Base-by-base conservation (phyloP, 495 filamentous ascomycete species). In the Aspergillus haitiensis region DNA sequence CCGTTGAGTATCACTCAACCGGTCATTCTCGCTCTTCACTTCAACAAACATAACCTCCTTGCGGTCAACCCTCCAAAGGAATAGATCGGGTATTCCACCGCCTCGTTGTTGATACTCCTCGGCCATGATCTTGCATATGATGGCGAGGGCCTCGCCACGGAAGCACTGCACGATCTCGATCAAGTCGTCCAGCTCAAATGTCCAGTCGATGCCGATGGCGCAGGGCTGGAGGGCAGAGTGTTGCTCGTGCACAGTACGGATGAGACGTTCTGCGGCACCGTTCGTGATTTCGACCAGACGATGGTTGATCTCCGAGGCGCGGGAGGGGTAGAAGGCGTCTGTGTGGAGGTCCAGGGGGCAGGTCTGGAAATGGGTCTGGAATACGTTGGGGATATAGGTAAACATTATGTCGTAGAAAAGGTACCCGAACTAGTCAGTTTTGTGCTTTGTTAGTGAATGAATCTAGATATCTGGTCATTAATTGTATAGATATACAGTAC, bases 371-470 rank as follows among this genome's bases (percentile, higher is more conserved):
- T 88, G 80, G 5, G 93, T 98, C 69, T 98, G 92, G 75, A 98
- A 98, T 62, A 98, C 93, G 63, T 97, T 97, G 21, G 94, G 93
- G 32, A 97, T 82, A 73, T 96, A 96, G 36, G 92, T 81, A 75
- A 97, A 98, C 6, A 98, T 80, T 35, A 97, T 83, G 73, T 98
- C 93, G 78, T 86, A 93, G 76, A 98, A 96, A 18, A 98, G 83
- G 64, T 92, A 92, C 27, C 85, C 90, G 72, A 97, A 97, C 54
- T 81, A 39, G 10, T 49, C 6, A 21, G n/a, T 47, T 47, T 16
- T 18, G 0, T 33, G 3, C 45, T 16, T 13, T 9, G 21, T 46
- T 56, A 27, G 21, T 27, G 21, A 27, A 27, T 27, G 21, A 27
- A 27, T 27, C 21, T 3, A 3, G 21, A 27, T 27, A 27, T 27